Percentiles rank a stretch among this genome's conserved stretches.
Conservation (phyloP, 2,329 filamentous ascomycete genomes). For the Colletotrichum zoysiae region DNA sequence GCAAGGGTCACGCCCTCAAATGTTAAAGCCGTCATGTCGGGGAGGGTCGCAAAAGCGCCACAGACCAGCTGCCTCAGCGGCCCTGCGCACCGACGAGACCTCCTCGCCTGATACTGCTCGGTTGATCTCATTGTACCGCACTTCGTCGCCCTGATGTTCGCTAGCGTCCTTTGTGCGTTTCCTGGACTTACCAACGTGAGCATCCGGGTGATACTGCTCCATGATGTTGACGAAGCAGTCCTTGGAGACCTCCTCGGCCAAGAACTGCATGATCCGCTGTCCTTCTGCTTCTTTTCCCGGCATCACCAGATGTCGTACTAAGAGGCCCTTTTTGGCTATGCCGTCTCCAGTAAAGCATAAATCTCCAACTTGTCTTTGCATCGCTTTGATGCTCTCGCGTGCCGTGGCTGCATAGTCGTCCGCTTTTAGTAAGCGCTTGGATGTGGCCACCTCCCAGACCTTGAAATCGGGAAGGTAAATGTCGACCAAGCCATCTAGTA, state of each 20-base stretch:
- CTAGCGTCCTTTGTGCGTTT: slow-evolving; percentile 52
- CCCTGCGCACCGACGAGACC: slow-evolving; percentile 73
- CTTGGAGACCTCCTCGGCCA: slow-evolving; percentile 78
- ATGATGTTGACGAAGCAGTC: slow-evolving; percentile 89
- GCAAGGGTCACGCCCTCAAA: slow-evolving; percentile 51
- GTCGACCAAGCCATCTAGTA: slow-evolving; percentile 84
- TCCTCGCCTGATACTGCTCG: slow-evolving; percentile 75
- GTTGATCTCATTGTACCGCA: slow-evolving; percentile 83
- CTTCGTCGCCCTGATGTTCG: slow-evolving; percentile 54
- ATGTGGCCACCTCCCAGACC: slow-evolving; percentile 76
- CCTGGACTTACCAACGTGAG: slow-evolving; percentile 81
- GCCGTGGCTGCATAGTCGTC: slow-evolving; percentile 80
- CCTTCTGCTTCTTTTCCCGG: slow-evolving; percentile 82
- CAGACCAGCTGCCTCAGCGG: slow-evolving; percentile 77
- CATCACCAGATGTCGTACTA: slow-evolving; percentile 88
- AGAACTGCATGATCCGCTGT: slow-evolving; percentile 79
- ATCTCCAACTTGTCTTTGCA: slow-evolving; percentile 86
- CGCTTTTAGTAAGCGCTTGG: slow-evolving; percentile 80
- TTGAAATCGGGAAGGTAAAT: slow-evolving; percentile 94
- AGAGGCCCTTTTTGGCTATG: slow-evolving; percentile 80
- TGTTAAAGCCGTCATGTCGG: slow-evolving; percentile 63
- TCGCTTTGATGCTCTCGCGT: slow-evolving; percentile 81
- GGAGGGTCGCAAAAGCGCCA: slow-evolving; percentile 83
- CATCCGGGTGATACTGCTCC: slow-evolving; percentile 88
- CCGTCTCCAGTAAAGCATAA: slow-evolving; percentile 85